phyloP scores from a whole-genome alignment of 306 rosid genomes.

The Mimosa bimucronata region DNA sequence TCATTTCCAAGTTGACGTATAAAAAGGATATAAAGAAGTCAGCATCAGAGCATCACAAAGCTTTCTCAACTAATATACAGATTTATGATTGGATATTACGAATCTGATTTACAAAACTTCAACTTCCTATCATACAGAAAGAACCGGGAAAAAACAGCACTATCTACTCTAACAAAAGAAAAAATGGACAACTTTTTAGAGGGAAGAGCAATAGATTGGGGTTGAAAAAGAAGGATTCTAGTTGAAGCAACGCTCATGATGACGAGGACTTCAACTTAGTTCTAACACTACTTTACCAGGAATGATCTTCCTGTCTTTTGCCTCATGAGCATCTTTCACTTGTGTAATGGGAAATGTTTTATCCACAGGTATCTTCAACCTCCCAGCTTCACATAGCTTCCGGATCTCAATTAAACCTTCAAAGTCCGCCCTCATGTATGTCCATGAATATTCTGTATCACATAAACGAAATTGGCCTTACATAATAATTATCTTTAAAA shows the following conservation, averaged over 20 bases:
- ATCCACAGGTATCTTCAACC: conserved; percentile 81
- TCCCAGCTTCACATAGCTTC: conserved; percentile 78
- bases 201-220: not conserved
- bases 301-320: conserved; percentile 72
- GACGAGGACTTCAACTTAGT: conserved; percentile 57
- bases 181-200: conserved; percentile 33
- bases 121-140: conserved; percentile 41
- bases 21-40: conserved; percentile 18
- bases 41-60: conserved; percentile 30
- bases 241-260: conserved; percentile 21
- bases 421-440: conserved; percentile 85
- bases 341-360: conserved; percentile 81
- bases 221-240: not conserved
- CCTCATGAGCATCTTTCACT: conserved; percentile 88
- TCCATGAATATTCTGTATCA: conserved; percentile 85
- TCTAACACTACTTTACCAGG: conserved; percentile 90
- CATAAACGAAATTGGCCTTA: conserved; percentile 15
- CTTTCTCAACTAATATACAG: conserved; percentile 45
- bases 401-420: conserved; percentile 83
- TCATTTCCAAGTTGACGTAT: conserved; percentile 29
- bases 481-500: not conserved
- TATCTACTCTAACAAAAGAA: conserved; percentile 26
- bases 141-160: conserved; percentile 20
- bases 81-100: conserved; percentile 37
- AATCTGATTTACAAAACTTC: conserved; percentile 43